Base-by-base conservation (phyloP, 2,329 filamentous ascomycete genomes). In the Neonectria sp. region DNA sequence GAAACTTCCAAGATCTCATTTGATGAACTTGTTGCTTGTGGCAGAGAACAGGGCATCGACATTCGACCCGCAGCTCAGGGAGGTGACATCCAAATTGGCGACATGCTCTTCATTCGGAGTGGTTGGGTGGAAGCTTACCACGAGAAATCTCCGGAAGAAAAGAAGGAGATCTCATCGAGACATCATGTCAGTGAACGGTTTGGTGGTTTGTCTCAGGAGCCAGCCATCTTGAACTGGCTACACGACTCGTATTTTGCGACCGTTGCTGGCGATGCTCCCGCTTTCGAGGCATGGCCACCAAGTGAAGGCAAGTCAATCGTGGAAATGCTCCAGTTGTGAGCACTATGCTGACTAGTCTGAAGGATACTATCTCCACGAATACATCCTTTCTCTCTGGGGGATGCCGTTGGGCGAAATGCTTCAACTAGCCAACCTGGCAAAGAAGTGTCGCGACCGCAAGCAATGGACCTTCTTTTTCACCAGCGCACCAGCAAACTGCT, bases 201-300 rank as follows among this genome's bases (percentile, higher is more conserved):
- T 7, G 74, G 78, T 61, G 88, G 87, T 1, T 79, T 89, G 2
- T 82, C 87, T 56, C 84, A 84, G 0, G 83, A 82, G 3, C 79
- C 84, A 17, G 82, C 81, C 6, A 84, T 83, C 7, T 80, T 89
- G 15, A 81, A 83, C 43, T 91, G 88, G 88, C 79, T 90, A 21
- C 90, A 88, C 87, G 84, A 89, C 60, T 82, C 85, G 6, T 64
- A 56, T 15, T 89, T 91, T 70, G 79, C 87, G 0, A 89, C 88
- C 2, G 83, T 90, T 0, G 89, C 84, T 0, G 86, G 88, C 3
- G 89, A 91, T 65, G 83, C 84, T 55, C 85, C 88, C 0, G 68
- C 76, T 6, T 86, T 88, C 68, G 88, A 90, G 71, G 84, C 84
- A 3, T 86, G 84, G 71, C 83, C 84, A 8, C 74, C 58, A 13